These are phyloP conservation scores for Colletotrichum caudatum DNA, from an alignment of 2,329 filamentous ascomycete genomes.

Conservation along the genomic window DNA sequence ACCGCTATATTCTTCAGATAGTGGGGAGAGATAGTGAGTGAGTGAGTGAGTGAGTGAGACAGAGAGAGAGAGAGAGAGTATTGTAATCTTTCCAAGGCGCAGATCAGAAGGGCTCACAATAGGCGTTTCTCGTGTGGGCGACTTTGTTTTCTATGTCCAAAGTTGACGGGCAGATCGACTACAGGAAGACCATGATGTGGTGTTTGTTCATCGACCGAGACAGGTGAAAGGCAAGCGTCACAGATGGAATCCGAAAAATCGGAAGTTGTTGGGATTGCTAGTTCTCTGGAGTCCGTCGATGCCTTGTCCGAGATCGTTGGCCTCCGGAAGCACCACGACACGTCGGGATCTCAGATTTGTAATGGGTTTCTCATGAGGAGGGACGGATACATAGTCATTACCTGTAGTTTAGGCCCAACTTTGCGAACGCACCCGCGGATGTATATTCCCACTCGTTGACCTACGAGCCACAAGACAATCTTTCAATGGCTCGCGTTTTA, in stretches of 20 bases:
- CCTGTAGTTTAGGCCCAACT: slow-evolving; percentile 14
- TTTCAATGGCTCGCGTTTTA: slow-evolving; percentile 3
- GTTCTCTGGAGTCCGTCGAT: not conserved
- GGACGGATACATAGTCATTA: slow-evolving; percentile 14
- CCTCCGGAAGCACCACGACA: no score
- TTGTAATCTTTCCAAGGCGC: not conserved
- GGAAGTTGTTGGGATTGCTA: not conserved
- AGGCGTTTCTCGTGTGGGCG: not conserved
- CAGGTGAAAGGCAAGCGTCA: not conserved
- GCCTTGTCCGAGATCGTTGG: not conserved
- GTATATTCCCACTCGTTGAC: no score
- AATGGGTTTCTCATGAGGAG: slow-evolving; percentile 25
- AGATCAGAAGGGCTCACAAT: not conserved
- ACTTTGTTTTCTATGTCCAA: not conserved
- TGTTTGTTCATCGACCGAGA: no score
- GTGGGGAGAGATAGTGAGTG: no score
- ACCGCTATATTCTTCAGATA: no score
- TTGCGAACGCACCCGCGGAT: not conserved
- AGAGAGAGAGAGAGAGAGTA: not conserved
- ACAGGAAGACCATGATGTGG: not conserved
- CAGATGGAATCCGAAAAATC: not conserved
- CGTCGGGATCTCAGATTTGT: not conserved
- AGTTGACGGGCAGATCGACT: not conserved
- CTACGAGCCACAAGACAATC: slow-evolving; percentile 7
- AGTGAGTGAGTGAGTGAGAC: no score